Evolutionary conservation across 257 asterid species (phyloP), one percentile per base, ranked within the genome.

Genomic region (Cinchona pubescens): DNA sequence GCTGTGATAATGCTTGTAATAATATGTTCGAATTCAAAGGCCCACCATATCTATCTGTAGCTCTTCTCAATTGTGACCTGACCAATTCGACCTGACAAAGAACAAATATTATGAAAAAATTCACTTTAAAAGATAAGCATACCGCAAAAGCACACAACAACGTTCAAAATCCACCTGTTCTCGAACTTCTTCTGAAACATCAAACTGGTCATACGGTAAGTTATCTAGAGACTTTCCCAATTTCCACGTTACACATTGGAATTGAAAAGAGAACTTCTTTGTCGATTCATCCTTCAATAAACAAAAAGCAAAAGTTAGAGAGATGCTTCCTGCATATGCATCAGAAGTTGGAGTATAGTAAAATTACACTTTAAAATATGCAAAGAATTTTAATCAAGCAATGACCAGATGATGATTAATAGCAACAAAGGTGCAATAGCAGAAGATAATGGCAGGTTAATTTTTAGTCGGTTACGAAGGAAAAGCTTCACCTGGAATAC

Each of bases 141-240:
- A 58, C 18, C 25, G 51, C 2, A 72, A 56, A 68, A 48, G 80
- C 40, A 76, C 74, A 77, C 71, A 43, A 75, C 45, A 75, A 21
- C 37, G 40, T 23, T 56, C 10, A 62, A 40, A 79, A 77, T 84
- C 65, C 30, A 91, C 99, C 96, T 95, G 99, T 79, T 92, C 99
- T 69, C 83, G 88, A 27, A 95, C 98, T 89, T 95, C 99, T 84
- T 95, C 98, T 21, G 99, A 91, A 79, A 92, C 82, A 56, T 95
- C 96, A 71, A 91, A 86, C 51, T 88, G 88, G 72, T 80, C 88
- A 65, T 80, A 88, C 21, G 96, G 94, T 65, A 95, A 63, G 85
- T 78, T 83, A 42, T 81, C 85, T 74, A 95, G 75, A 3, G 94
- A 90, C 78, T 91, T 92, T 90, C 87, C 97, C 86, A 95, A 74